Evolutionary conservation across 2,329 filamentous ascomycete species (phyloP).

Genomic region (Helotiales sp.): DNA sequence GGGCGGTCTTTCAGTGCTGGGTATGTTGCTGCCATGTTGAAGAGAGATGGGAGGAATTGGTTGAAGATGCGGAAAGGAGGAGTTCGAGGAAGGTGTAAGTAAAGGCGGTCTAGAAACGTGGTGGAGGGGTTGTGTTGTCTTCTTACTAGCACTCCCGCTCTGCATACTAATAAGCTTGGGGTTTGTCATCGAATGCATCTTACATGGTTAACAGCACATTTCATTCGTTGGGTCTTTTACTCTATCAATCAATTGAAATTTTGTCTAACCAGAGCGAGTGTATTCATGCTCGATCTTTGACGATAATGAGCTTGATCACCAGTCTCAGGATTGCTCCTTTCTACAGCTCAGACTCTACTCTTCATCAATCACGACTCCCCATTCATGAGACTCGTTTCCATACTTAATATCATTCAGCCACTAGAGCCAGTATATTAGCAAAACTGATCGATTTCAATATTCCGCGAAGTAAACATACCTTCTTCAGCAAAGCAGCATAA

Average conservation of each 20-base stretch:
- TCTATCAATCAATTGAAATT: not conserved
- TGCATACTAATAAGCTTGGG: not conserved
- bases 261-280: not conserved
- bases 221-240: not conserved
- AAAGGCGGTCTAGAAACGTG: not conserved
- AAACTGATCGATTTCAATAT: not conserved
- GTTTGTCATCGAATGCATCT: not conserved
- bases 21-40: constrained; percentile 37
- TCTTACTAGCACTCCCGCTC: not conserved
- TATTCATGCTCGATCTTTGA: not conserved
- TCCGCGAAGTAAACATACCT: constrained; percentile 27
- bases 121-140: not conserved
- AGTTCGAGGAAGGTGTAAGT: not conserved
- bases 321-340: not conserved
- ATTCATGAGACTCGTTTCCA: constrained; percentile 69
- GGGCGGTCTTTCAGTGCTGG: constrained; percentile 82
- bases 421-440: not conserved
- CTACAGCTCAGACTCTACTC: constrained; percentile 22
- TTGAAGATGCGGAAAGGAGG: not conserved
- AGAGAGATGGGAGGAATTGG: not conserved
- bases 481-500: constrained; percentile 65
- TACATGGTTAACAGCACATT: not conserved
- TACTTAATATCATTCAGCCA: constrained; percentile 77
- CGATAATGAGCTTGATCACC: not conserved
- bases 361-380: constrained; percentile 71